Percentiles rank a stretch among this genome's conserved stretches.
These are phyloP conservation scores for Silene noctiflora DNA, from an alignment of 179 eudicot species.

Conservation along the genomic window DNA sequence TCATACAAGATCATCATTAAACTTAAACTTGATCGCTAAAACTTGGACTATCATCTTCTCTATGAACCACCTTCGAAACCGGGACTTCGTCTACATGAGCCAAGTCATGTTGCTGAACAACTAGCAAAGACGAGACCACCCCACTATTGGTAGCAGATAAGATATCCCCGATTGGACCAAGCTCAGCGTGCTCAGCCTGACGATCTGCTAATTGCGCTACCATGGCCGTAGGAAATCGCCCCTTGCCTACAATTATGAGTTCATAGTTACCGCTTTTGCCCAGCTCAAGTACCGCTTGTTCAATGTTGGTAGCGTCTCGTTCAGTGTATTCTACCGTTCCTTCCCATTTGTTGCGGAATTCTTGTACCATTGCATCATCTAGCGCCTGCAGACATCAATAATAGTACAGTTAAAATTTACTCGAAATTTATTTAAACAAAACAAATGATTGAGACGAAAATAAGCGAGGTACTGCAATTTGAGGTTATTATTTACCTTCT, in stretches of 20 bases:
- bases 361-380: constrained; percentile 39
- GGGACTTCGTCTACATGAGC: constrained; percentile 42
- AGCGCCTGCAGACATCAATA: constrained; percentile 31
- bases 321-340: constrained; percentile 45
- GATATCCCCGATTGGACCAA: constrained; percentile 66
- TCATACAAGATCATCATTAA: not conserved
- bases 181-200: constrained; percentile 61
- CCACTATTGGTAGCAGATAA: constrained; percentile 49
- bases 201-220: constrained; percentile 55
- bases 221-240: constrained; percentile 51
- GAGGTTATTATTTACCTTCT: constrained; percentile 34
- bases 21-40: constrained; percentile 22
- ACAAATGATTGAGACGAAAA: not conserved
- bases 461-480: too few relatives aligned
- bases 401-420: too few relatives aligned
- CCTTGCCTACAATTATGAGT: constrained; percentile 64
- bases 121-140: constrained; percentile 54
- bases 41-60: not conserved
- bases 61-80: constrained; percentile 30
- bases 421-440: too few relatives aligned
- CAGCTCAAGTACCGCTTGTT: constrained; percentile 38
- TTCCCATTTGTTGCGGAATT: constrained; percentile 41
- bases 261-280: constrained; percentile 52
- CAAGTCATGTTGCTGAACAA: constrained; percentile 58
- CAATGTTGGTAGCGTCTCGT: constrained; percentile 35